A percentile compares a stretch with the other conserved stretches of the same genome.
Conservation (phyloP, 2,329 filamentous ascomycete genomes). For the Xylaria sp. region DNA sequence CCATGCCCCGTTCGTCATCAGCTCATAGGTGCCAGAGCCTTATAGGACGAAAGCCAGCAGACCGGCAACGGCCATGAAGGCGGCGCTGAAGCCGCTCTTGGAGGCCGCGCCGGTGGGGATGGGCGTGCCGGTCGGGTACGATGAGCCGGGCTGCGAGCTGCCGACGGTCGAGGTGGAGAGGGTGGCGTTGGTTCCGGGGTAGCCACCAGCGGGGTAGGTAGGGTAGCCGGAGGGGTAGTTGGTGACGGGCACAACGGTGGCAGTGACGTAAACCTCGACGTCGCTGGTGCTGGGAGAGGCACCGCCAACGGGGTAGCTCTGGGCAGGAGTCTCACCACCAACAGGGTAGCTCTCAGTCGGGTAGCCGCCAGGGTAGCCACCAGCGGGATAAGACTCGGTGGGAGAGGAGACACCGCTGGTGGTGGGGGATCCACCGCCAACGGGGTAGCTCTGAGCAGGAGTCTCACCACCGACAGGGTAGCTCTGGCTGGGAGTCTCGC, state of each 20-base stretch:
- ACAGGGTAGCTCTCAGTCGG: not conserved
- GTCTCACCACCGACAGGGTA: constrained; percentile 23
- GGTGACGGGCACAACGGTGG: constrained; percentile 40
- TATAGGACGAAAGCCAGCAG: constrained; percentile 35
- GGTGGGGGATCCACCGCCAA: not conserved
- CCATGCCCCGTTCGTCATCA: constrained; percentile 15
- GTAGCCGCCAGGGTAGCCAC: not conserved
- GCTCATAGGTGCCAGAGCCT: not conserved
- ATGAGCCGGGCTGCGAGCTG: constrained; percentile 2
- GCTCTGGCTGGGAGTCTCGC: constrained; percentile 2
- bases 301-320: constrained; percentile 10
- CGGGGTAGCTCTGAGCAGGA: constrained; percentile 26
- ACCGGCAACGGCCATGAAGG: constrained; percentile 32
- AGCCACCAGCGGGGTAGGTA: constrained; percentile 33
- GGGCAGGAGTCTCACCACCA: too few relatives aligned
- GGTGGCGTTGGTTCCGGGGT: constrained; percentile 38
- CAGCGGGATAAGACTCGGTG: not conserved
- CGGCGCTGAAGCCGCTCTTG: constrained; percentile 35
- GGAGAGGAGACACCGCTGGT: not conserved
- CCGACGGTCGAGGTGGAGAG: constrained; percentile 33
- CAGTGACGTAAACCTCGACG: constrained; percentile 39
- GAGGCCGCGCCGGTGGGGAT: constrained; percentile 34
- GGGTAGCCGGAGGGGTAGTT: constrained; percentile 33
- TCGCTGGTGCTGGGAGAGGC: constrained; percentile 32
- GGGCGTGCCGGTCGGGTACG: constrained; percentile 29